A percentile compares a stretch with the other conserved stretches of the same genome.
phyloP scores from a whole-genome alignment of 1,139 yeast species.

The Hemisphaericaspora xylofermentans region DNA sequence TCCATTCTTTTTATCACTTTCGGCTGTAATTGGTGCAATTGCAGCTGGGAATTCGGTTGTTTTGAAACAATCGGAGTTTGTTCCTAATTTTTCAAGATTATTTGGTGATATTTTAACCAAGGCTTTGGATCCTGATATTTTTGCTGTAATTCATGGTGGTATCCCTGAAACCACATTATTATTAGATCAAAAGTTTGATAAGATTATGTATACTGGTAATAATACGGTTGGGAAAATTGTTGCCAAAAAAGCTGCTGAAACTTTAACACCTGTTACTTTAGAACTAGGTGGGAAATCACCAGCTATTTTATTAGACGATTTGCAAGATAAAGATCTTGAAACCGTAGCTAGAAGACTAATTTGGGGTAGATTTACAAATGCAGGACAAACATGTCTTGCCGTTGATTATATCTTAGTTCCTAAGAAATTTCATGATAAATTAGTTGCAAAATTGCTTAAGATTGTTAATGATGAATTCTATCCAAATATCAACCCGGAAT shows the following conservation, averaged over 20 bases:
- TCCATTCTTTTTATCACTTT: constrained; percentile 65
- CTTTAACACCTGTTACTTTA: constrained; percentile 74
- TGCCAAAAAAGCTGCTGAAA: constrained; percentile 79
- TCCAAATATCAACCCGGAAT: constrained; percentile 29
- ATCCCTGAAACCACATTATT: constrained; percentile 67
- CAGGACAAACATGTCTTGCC: constrained; percentile 92
- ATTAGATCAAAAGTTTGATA: constrained; percentile 69
- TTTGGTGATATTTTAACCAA: constrained; percentile 55
- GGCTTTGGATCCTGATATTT: constrained; percentile 54
- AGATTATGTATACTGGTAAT: constrained; percentile 86
- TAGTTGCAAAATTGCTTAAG: constrained; percentile 44
- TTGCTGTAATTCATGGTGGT: constrained; percentile 73
- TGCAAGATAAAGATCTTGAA: constrained; percentile 43
- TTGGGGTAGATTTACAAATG: constrained; percentile 78
- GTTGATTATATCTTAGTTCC: constrained; percentile 80
- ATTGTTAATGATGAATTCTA: constrained; percentile 48
- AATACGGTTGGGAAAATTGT: constrained; percentile 73
- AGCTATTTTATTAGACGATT: constrained; percentile 59
- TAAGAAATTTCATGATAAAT: constrained; percentile 51
- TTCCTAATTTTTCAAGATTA: constrained; percentile 60
- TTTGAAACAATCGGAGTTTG: constrained; percentile 75
- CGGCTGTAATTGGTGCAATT: constrained; percentile 76
- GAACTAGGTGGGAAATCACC: constrained; percentile 97
- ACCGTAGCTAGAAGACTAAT: constrained; percentile 65
- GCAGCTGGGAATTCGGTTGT: constrained; percentile 87